Evolutionary conservation across 2,329 filamentous ascomycete species (phyloP), one percentile per base, ranked within the genome.

Genomic region (Alternaria brassicae): DNA sequence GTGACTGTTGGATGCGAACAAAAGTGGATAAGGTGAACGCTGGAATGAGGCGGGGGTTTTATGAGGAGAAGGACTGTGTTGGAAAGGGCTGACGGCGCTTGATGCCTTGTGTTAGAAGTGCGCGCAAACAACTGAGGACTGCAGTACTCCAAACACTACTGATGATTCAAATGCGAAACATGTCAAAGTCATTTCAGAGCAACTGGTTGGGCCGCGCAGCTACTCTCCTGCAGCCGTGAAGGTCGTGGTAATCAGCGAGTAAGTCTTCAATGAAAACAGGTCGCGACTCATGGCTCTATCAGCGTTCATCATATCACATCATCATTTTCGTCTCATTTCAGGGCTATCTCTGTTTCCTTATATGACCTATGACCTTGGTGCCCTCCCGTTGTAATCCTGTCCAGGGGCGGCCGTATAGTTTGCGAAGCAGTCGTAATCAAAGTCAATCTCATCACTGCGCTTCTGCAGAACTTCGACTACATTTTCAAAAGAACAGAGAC

Each of bases 401-500:
- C 71, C 72, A 13, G 69, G 42, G 23, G 28, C 27, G 6, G 68
- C 70, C 0, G 69, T 72, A 27, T 73, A 75, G 39, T 75, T 71
- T 1, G 57, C 72, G 56, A 72, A 69, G 45, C 72, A 75, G 49
- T 74, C 72, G 45, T 73, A 71, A 8, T 68, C 49, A 40, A 61
- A 74, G 30, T 74, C 64, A 37, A 73, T 74, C 48, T 74, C 70
- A 0, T 60, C 58, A 54, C 67, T 73, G 6, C 72, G 44, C 54
- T 68, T 70, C 63, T 69, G 57, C n/a, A 75, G 51, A 13, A 72
- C 71, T 4, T 55, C 53, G 8, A 75, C 69, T 1, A 74, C 70
- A 17, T 64, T 66, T 25, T 75, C 70, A 21, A 75, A 72, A 0
- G 68, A 62, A 57, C 72, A 74, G 9, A 74, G 66, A 1, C 71